Base-by-base conservation (phyloP, 1,139 yeast genomes). In the Saccharomycopsis phalli region DNA sequence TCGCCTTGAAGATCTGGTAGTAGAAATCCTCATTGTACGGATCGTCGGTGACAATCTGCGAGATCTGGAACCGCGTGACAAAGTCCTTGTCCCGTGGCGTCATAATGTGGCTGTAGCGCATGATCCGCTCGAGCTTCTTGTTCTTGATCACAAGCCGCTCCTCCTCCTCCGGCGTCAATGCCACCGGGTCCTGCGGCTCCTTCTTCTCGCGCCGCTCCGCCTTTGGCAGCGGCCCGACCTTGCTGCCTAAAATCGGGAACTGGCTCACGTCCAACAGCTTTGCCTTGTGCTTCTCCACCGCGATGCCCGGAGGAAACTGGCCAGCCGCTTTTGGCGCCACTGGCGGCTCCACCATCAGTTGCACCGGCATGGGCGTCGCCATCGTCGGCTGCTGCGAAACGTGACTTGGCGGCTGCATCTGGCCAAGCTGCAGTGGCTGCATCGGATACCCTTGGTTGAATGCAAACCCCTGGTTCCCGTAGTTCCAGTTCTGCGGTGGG, bases 1-100 rank as follows among this genome's bases (percentile, higher is more conserved):
- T 74, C 36, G 91, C 87, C 56, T 88, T 83, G 63, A 76, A 84
- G 31, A 93, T 96, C 60, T 91, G 97, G 54, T 83, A 87, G 58
- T 91, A 91, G 55, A 91, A 93, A 63, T 93, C 98, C 60, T 91
- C 98, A 55, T 86, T 87, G 60, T 83, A 86, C 8, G 98, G 98
- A 59, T 93, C 98, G 45, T 88, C 97, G 16, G 96, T 83, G 35
- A 91, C 96, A 61, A 91, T 82, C 58, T 88, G 96, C 36, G 95
- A 87, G 50, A 91, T 71, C 62, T 93, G 98, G 57, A 88, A 81
- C 57, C 96, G 74, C 38, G 95, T 84, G 40, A 91, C 91, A 55
- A 86, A 87, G 62, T 88, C 95, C 64, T 88, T 88, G 59, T 91
- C 98, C 65, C 88, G 83, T 47, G 95, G 94, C 51, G 88, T 84